Base-by-base conservation (phyloP, 495 filamentous ascomycete genomes). In the Chaetomium fimeti region DNA sequence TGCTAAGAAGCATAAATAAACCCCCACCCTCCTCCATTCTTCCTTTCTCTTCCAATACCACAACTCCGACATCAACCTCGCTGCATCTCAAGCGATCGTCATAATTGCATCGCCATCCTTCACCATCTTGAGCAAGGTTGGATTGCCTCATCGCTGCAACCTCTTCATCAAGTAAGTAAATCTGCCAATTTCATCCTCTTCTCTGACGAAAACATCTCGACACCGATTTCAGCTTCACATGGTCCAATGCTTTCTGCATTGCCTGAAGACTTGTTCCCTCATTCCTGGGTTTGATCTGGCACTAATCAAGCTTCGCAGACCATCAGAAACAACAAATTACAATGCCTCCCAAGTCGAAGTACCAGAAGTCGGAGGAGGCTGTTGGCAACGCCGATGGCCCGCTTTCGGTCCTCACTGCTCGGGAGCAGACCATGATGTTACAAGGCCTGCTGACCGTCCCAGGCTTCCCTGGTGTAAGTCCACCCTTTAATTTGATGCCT, bases 41-140 rank as follows among this genome's bases (percentile, higher is more conserved):
- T 56, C 29, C n/a, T 38, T n/a, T 56, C 13, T 38, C 53, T n/a
- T 38, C n/a, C 53, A 56, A 56, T 29, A 56, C 32, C 29, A 22
- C 29, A 56, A 18, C 25, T 56, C 53, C 27, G 27, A 24, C 27
- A 29, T 5, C 5, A 4, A n/a, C 12, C 29, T 56, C 8, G 5
- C 29, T 11, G 2, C 11, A 18, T 4, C 16, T n/a, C n/a, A 7
- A 38, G 7, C 4, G 7, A 53, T 6, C 51, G 38, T 29, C 36
- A 22, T 0, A 20, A 3, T n/a, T 28, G 16, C 28, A 36, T 56
- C 16, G 11, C 53, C 3, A 56, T 9, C 18, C 29, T 56, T 7
- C 0, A 12, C 13, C 2, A 3, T 38, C n/a, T 22, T 5, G 28
- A 47, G 43, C 43, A 42, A 42, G n/a, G n/a, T 36, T 1, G 12